Evolutionary conservation across 352 stramenopile species (phyloP).

Genomic region (Phytophthora pistaciae): DNA sequence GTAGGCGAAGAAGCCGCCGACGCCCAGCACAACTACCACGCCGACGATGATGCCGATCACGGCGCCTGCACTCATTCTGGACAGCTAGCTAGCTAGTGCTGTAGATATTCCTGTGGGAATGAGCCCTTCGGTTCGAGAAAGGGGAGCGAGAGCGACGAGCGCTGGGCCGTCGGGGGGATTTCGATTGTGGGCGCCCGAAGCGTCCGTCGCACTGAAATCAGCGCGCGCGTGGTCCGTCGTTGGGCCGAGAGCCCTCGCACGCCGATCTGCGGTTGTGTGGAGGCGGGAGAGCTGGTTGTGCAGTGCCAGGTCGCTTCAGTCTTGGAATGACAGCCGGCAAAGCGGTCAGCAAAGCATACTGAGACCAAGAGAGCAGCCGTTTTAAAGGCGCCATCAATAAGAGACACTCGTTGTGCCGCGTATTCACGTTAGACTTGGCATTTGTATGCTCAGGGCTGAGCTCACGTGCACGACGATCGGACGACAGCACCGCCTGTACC

Average conservation of each 20-base stretch:
- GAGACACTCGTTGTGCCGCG: background rate
- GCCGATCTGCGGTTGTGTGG: constrained; percentile 27
- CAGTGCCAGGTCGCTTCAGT: constrained; percentile 12
- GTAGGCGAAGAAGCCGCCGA: constrained; percentile 52
- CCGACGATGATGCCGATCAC: constrained; percentile 56
- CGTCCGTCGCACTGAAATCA: constrained; percentile 36
- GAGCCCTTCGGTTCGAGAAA: constrained; percentile 5
- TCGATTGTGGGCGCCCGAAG: constrained; percentile 20
- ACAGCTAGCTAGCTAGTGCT: background rate
- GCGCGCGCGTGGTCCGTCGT: constrained; percentile 27
- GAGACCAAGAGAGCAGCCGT: constrained; percentile 22
- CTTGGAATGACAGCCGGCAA: constrained; percentile 8
- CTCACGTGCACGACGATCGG: constrained; percentile 2
- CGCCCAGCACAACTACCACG: constrained; percentile 43
- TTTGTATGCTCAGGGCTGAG: constrained; percentile 12
- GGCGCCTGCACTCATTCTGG: constrained; percentile 47
- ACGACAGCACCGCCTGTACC: constrained; percentile 12
- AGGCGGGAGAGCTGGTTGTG: constrained; percentile 22
- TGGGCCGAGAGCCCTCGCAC: constrained; percentile 10
- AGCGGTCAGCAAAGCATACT: constrained; percentile 5
- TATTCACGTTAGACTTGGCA: constrained; percentile 9
- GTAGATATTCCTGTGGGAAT: constrained; percentile 6
- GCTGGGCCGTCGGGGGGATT: constrained; percentile 13
- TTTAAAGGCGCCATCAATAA: constrained; percentile 15
- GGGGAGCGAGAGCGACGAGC: background rate